Conservation (phyloP, 345 rosid genomes). For the Eucalyptus virginea region DNA sequence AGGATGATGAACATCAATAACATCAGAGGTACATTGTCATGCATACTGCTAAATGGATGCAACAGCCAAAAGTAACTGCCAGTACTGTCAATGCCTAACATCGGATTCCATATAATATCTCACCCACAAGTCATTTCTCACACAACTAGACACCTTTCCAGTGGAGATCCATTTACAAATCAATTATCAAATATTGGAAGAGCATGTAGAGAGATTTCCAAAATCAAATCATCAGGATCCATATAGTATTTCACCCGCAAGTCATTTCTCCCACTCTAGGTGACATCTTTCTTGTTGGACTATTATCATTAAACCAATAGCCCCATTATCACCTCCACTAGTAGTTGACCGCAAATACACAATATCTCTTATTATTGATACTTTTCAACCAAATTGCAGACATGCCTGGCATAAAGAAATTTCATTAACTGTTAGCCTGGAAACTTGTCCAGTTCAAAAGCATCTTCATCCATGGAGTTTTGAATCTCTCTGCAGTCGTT, state of each 20-base stretch:
- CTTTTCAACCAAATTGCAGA: neutral
- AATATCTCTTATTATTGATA: neutral
- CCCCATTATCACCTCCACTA: neutral
- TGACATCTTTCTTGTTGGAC: neutral
- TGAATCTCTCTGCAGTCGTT: neutral
- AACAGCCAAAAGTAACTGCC: neutral
- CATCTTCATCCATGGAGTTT: neutral
- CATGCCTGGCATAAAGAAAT: neutral
- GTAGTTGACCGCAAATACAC: neutral
- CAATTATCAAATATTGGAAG: neutral
- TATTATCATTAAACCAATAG: neutral
- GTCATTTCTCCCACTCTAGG: neutral
- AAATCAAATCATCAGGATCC: neutral
- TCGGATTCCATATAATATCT: neutral
- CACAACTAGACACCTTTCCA: neutral
- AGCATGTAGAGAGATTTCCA: neutral
- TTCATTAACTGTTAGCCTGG: neutral
- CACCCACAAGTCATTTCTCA: neutral
- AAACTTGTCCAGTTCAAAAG: neutral
- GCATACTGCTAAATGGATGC: neutral
- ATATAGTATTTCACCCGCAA: neutral
- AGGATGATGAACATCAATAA: neutral
- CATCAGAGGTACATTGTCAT: neutral
- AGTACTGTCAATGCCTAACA: neutral
- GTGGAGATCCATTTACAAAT: neutral